Evolutionary conservation across 768 basidiomycete genomes (phyloP).

Genomic region (Chiua virens): DNA sequence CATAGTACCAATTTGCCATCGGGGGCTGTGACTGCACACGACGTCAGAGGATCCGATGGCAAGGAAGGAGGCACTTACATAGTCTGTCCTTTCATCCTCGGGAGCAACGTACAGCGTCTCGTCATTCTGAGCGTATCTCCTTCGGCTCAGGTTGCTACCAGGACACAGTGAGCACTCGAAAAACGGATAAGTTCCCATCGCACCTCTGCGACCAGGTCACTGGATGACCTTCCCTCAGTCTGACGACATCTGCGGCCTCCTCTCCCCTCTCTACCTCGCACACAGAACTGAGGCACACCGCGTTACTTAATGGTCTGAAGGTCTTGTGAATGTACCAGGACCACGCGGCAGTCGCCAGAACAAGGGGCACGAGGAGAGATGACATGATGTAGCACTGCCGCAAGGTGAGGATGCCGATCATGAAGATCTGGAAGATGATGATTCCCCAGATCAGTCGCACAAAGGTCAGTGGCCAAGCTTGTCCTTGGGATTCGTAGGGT

Average conservation of each 20-base stretch:
- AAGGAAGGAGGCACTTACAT: constrained; percentile 45
- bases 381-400: constrained; percentile 57
- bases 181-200: background rate
- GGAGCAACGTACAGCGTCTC: constrained; percentile 95
- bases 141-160: constrained; percentile 73
- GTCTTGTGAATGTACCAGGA: constrained; percentile 71
- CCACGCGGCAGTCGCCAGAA: constrained; percentile 75
- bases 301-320: constrained; percentile 74
- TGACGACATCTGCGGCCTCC: constrained; percentile 74
- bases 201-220: constrained; percentile 90
- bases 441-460: constrained; percentile 90
- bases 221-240: constrained; percentile 78
- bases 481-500: constrained; percentile 95
- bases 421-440: constrained; percentile 91
- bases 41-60: constrained; percentile 3
- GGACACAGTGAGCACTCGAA: background rate
- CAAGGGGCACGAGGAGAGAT: constrained; percentile 69
- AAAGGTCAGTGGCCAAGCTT: constrained; percentile 97
- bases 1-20: constrained; percentile 92
- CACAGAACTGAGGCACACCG: constrained; percentile 82
- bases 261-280: constrained; percentile 90
- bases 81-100: constrained; percentile 89
- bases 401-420: constrained; percentile 92
- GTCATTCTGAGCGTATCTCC: constrained; percentile 90
- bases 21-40: constrained; percentile 83